Conservation (phyloP, 345 rosid species). For the Syzygium grande region DNA sequence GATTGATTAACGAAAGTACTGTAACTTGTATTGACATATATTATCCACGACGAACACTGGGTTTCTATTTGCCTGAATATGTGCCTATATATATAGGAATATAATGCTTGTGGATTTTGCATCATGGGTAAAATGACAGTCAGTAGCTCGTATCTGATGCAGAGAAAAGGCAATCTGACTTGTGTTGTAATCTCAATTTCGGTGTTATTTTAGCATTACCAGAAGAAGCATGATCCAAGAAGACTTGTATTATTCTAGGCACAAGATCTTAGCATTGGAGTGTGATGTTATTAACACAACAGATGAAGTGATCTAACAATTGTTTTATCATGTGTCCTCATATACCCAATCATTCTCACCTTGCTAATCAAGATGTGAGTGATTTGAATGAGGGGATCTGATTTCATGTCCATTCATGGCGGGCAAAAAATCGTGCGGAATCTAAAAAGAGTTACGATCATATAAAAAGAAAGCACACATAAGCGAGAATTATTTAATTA, state of each 20-base stretch:
- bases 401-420: conserved; percentile 5
- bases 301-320: background rate
- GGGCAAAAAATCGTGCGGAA: conserved; percentile 11
- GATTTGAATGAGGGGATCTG: background rate
- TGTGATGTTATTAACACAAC: background rate
- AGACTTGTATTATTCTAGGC: background rate
- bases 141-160: background rate
- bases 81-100: background rate
- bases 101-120: background rate
- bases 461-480: background rate
- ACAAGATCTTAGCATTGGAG: background rate
- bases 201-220: background rate
- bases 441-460: background rate
- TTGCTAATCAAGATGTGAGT: background rate
- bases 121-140: background rate
- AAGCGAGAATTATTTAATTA: background rate
- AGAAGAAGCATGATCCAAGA: background rate
- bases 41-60: background rate
- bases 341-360: background rate
- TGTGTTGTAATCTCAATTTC: background rate
- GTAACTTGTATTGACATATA: background rate
- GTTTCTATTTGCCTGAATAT: background rate
- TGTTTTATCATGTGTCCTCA: background rate
- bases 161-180: background rate
- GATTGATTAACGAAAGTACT: background rate